These are phyloP conservation scores for Bidens hawaiensis DNA, from an alignment of 140 eudicot genomes.

Conservation along the genomic window DNA sequence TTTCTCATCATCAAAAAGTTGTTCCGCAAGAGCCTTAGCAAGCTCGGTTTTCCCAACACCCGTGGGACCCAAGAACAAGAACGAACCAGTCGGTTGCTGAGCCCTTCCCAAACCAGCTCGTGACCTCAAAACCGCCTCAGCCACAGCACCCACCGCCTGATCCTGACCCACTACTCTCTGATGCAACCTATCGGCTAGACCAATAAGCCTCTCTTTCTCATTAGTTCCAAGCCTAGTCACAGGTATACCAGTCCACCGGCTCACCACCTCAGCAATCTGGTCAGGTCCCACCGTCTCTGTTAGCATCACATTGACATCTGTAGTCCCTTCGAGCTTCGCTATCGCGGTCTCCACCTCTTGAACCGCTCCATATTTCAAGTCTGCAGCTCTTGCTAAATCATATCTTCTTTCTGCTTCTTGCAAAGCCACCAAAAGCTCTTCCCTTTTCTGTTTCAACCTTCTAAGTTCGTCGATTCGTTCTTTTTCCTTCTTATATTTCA, in stretches of 20 bases:
- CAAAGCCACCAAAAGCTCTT: constrained; percentile 59
- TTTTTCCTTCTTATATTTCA: constrained; percentile 85
- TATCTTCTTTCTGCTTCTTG: constrained; percentile 91
- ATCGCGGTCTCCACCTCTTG: constrained; percentile 84
- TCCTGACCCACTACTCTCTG: constrained; percentile 86
- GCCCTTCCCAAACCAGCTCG: constrained; percentile 92
- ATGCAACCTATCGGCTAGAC: constrained; percentile 76
- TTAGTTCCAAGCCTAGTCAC: constrained; percentile 89
- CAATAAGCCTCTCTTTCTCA: constrained; percentile 79
- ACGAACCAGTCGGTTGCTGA: constrained; percentile 95
- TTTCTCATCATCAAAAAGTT: constrained; percentile 83
- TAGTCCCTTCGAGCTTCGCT: constrained; percentile 58
- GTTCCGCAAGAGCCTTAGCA: constrained; percentile 97
- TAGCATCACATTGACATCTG: constrained; percentile 59
- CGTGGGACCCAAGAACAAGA: constrained; percentile 92
- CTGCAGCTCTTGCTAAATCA: constrained; percentile 86
- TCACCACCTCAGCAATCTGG: constrained; percentile 93
- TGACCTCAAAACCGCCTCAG: constrained; percentile 89
- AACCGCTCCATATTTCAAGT: constrained; percentile 81
- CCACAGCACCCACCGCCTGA: constrained; percentile 82
- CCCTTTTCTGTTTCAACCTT: constrained; percentile 67
- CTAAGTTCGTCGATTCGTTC: constrained; percentile 82
- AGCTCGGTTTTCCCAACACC: constrained; percentile 98
- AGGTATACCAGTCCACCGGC: constrained; percentile 98
- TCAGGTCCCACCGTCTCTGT: constrained; percentile 98